These are phyloP conservation scores for Viridothelium virens DNA, from an alignment of 495 filamentous ascomycete genomes.

Conservation along the genomic window DNA sequence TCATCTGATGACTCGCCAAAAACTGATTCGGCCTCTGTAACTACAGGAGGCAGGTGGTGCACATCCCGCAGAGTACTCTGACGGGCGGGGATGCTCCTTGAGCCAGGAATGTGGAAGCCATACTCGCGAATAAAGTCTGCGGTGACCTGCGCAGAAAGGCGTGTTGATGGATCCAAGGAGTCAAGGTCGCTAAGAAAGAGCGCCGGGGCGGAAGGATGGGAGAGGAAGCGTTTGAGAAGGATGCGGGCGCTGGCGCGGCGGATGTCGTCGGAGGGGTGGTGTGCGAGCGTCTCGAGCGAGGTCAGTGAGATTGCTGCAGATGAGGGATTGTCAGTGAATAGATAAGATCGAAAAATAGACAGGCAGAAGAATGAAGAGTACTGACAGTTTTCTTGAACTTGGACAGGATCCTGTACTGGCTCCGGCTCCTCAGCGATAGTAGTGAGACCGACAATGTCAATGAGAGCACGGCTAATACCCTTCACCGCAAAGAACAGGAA, in stretches of 20 bases:
- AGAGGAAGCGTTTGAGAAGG: slow-evolving; percentile 27
- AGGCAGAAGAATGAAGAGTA: neutral
- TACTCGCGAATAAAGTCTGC: neutral
- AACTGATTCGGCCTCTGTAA: no score
- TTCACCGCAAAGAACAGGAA: slow-evolving; percentile 29
- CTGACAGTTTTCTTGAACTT: slow-evolving; percentile 11
- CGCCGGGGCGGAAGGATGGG: slow-evolving; percentile 4
- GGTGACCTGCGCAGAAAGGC: slow-evolving; percentile 11
- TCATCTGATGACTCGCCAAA: no score
- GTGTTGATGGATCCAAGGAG: slow-evolving; percentile 7
- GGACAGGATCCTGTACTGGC: slow-evolving; percentile 13
- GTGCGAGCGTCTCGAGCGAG: slow-evolving; percentile 31
- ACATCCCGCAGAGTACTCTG: no score
- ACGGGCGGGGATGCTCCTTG: no score
- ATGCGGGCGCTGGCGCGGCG: slow-evolving; percentile 28
- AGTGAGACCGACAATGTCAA: slow-evolving; percentile 25
- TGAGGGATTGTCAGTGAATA: neutral
- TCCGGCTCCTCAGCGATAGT: neutral
- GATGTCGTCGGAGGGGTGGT: slow-evolving; percentile 29
- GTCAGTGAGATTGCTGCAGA: slow-evolving; percentile 25
- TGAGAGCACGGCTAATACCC: slow-evolving; percentile 25
- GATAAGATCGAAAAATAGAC: neutral
- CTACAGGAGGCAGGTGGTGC: no score
- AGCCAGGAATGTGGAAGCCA: neutral
- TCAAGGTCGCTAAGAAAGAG: slow-evolving; percentile 18